Percentiles rank a stretch among this genome's conserved stretches.
Conservation (phyloP, 371 early-diverging fungal species). For the Rhizomucor pusillus region DNA sequence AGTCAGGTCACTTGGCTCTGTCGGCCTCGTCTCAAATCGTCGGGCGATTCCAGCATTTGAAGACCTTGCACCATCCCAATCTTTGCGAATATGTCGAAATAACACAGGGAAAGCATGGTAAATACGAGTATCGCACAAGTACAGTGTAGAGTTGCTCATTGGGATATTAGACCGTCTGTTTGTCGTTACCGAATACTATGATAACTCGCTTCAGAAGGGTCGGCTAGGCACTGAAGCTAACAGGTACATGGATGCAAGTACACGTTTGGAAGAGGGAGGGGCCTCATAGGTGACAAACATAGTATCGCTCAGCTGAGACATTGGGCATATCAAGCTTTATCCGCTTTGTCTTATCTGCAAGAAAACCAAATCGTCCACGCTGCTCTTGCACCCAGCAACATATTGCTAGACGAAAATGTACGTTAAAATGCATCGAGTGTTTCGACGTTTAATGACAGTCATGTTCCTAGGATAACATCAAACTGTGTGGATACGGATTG, state of each 20-base stretch:
- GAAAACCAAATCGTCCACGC: slow-evolving; percentile 49
- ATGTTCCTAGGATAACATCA: slow-evolving; percentile 37
- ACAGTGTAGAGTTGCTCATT: background rate
- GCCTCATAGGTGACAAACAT: background rate
- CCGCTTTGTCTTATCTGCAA: slow-evolving; percentile 51
- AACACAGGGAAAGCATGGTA: slow-evolving; percentile 62
- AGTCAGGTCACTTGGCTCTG: slow-evolving; percentile 46
- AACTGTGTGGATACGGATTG: slow-evolving; percentile 62
- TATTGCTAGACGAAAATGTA: slow-evolving; percentile 52
- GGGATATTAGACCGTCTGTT: slow-evolving; percentile 49
- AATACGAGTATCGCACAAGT: background rate
- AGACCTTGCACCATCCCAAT: slow-evolving; percentile 57
- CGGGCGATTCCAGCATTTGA: slow-evolving; percentile 57
- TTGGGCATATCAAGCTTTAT: slow-evolving; percentile 58
- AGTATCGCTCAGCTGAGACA: slow-evolving; percentile 28
- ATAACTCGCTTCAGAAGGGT: slow-evolving; percentile 33
- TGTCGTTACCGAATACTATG: slow-evolving; percentile 57
- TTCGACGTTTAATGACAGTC: background rate
- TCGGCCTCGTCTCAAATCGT: slow-evolving; percentile 59
- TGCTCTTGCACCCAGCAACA: slow-evolving; percentile 48
- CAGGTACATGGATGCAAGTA: no score
- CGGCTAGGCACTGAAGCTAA: slow-evolving; percentile 2
- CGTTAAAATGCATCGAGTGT: background rate
- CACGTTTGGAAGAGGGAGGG: no score
- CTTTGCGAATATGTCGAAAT: slow-evolving; percentile 61